Evolutionary conservation across 2,329 filamentous ascomycete genomes (phyloP).

Genomic region (Chaetothyriales sp.): DNA sequence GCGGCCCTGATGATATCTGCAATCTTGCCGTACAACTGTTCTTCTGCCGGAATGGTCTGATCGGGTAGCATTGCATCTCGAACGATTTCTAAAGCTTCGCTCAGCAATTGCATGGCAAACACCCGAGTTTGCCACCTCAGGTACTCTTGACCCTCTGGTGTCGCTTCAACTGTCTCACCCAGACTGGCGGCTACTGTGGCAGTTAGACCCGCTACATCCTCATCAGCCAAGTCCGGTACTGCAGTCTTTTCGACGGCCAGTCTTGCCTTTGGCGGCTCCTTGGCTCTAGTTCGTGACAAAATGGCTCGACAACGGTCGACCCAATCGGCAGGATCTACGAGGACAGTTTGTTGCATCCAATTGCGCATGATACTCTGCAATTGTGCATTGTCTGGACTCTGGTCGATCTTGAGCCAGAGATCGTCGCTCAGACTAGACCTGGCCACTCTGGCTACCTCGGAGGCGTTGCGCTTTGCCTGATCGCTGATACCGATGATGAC

Average conservation of each 20-base stretch:
- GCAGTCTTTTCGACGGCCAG: slow-evolving; percentile 26
- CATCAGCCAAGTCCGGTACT: slow-evolving; percentile 74
- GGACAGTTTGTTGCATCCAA: slow-evolving; percentile 83
- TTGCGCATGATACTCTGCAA: slow-evolving; percentile 80
- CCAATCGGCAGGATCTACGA: slow-evolving; percentile 71
- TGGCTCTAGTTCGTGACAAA: slow-evolving; percentile 70
- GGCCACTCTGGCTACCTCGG: slow-evolving; percentile 65
- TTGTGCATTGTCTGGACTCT: slow-evolving; percentile 58
- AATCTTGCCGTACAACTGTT: slow-evolving; percentile 66
- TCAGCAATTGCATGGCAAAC: slow-evolving; percentile 81
- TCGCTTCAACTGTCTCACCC: slow-evolving; percentile 37
- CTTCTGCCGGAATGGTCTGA: slow-evolving; percentile 63
- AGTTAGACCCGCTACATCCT: slow-evolving; percentile 92
- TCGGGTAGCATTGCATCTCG: slow-evolving; percentile 65
- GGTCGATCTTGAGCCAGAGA: slow-evolving; percentile 79
- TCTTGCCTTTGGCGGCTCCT: slow-evolving; percentile 35
- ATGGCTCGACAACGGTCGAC: slow-evolving; percentile 77
- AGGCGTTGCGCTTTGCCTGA: slow-evolving; percentile 82
- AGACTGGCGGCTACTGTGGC: slow-evolving; percentile 53
- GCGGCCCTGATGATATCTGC: slow-evolving; percentile 93
- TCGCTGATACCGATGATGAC: slow-evolving; percentile 84
- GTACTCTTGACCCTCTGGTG: slow-evolving; percentile 60
- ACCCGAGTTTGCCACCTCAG: slow-evolving; percentile 90
- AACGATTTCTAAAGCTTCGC: slow-evolving; percentile 66
- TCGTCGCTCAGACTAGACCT: slow-evolving; percentile 73